Evolutionary conservation across 108 stramenopile species (phyloP), one percentile per base, ranked within the genome.

Genomic region (Schizochytrium sp.): DNA sequence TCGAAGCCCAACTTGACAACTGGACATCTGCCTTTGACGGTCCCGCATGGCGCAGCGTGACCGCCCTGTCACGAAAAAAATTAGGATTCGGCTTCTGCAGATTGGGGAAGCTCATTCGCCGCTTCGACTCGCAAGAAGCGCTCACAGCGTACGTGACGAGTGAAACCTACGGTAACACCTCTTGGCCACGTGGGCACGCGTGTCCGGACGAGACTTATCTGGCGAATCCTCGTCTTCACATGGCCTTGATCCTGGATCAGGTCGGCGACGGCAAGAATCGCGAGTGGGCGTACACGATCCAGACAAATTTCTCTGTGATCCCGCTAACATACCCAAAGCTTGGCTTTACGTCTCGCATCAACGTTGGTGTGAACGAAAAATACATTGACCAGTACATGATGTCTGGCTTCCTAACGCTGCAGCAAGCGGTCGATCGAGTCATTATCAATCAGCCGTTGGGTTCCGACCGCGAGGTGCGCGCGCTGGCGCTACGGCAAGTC

Each of bases 311-410:
- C 1, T 83, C 76, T 34, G 76, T 83, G 10, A 53, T 83, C 76
- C 76, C 76, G 45, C 51, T 83, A 0, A 83, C 76, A 0, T 83
- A 83, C 76, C 76, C 76, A 0, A 83, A 83, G 76, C n/a, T 83
- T 12, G 76, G 76, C 12, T 53, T 28, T 28, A 83, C 76, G 10
- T 25, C n/a, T 6, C 45, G 48, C 45, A 53, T 83, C 76, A 34
- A 53, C 76, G 51, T 47, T 10, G 76, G 76, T 23, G 76, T 83
- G 6, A 83, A 83, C 51, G 76, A 83, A 23, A 23, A 12, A 5
- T 83, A 83, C 51, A 6, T 53, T 23, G 76, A 83, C 76, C 45
- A 83, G 76, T 83, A 83, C 51, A 83, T 83, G 76, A 83, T 83
- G 76, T 83, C 76, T 12, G 76, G 76, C 1, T 83, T 83, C 51